Conservation (phyloP, 371 early-diverging fungal genomes). For the Apophysomyces elegans region DNA sequence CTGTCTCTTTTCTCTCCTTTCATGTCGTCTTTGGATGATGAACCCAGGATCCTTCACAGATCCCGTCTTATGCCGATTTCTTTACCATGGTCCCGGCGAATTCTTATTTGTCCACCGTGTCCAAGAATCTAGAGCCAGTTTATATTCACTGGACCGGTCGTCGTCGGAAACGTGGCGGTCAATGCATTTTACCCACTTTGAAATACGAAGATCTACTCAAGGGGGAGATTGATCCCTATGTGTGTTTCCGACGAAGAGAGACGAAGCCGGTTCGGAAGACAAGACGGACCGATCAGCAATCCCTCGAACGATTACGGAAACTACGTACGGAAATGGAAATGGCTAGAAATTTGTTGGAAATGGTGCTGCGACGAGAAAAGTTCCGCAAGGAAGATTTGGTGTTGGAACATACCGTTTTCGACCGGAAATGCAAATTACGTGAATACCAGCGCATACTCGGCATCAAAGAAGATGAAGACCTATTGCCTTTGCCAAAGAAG, state of each 20-base stretch:
- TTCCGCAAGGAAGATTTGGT: slow-evolving; percentile 69
- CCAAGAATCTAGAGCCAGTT: slow-evolving; percentile 22
- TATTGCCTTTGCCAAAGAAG: slow-evolving; percentile 41
- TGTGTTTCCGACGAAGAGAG: slow-evolving; percentile 96
- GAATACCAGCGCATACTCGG: slow-evolving; percentile 62
- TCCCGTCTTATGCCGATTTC: slow-evolving; percentile 47
- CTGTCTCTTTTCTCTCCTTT: too few species aligned
- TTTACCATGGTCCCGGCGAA: slow-evolving; percentile 30
- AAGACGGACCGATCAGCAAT: slow-evolving; percentile 83
- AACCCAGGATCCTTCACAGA: slow-evolving; percentile 47
- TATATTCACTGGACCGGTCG: slow-evolving; percentile 46
- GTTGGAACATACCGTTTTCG: slow-evolving; percentile 68
- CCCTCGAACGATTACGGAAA: slow-evolving; percentile 80
- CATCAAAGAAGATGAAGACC: slow-evolving; percentile 59
- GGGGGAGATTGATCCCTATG: slow-evolving; percentile 88
- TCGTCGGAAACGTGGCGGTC: slow-evolving; percentile 45
- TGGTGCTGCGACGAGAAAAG: slow-evolving; percentile 82
- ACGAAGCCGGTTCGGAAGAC: slow-evolving; percentile 87
- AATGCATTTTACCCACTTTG: slow-evolving; percentile 67
- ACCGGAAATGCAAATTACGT: slow-evolving; percentile 56
- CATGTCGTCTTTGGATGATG: not conserved
- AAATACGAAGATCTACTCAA: slow-evolving; percentile 67
- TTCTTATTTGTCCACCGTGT: slow-evolving; percentile 14
- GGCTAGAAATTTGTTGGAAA: slow-evolving; percentile 76
- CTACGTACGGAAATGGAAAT: slow-evolving; percentile 82